Percentiles rank a stretch among this genome's conserved stretches.
Evolutionary conservation across 2,329 filamentous ascomycete genomes (phyloP).

Genomic region (Didymella exigua): DNA sequence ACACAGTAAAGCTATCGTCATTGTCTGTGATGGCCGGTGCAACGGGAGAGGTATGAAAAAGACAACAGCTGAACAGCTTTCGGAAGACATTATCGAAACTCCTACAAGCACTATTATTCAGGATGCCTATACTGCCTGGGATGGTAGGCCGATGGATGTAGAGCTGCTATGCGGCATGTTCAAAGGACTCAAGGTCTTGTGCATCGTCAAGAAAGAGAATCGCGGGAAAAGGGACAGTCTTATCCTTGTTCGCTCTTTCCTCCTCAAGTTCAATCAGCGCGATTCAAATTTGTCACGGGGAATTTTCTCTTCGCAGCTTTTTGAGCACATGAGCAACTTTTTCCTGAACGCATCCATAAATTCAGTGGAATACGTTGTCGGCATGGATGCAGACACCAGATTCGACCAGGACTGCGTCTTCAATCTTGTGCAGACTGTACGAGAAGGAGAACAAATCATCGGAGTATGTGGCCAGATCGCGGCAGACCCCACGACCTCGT

Average conservation of each 20-base stretch:
- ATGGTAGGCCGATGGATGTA: conserved; percentile 43
- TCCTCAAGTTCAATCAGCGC: conserved; percentile 57
- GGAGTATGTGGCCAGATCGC: conserved; percentile 58
- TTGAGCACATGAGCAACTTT: conserved; percentile 14
- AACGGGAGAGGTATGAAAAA: conserved; percentile 56
- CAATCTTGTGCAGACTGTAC: conserved; percentile 18
- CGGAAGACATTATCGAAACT: conserved; percentile 55
- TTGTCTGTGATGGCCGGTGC: conserved; percentile 57
- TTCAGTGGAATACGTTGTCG: conserved; percentile 17
- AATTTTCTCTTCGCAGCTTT: conserved; percentile 17
- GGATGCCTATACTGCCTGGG: conserved; percentile 52
- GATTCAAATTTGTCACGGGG: conserved; percentile 32
- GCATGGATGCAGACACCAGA: conserved; percentile 50
- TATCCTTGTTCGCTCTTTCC: conserved; percentile 56
- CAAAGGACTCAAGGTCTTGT: conserved; percentile 54
- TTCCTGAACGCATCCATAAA: conserved; percentile 4
- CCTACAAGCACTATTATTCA: conserved; percentile 31
- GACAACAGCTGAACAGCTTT: conserved; percentile 56
- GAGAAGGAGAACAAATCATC: conserved; percentile 36
- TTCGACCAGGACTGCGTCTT: conserved; percentile 55
- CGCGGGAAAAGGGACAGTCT: conserved; percentile 59
- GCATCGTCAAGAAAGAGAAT: conserved; percentile 58
- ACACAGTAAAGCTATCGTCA: conserved; percentile 54
- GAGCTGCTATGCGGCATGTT: conserved; percentile 52
- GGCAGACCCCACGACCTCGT: conserved; percentile 50